Base-by-base conservation (phyloP, 768 basidiomycete species). In the Pulveroboletus sp. region DNA sequence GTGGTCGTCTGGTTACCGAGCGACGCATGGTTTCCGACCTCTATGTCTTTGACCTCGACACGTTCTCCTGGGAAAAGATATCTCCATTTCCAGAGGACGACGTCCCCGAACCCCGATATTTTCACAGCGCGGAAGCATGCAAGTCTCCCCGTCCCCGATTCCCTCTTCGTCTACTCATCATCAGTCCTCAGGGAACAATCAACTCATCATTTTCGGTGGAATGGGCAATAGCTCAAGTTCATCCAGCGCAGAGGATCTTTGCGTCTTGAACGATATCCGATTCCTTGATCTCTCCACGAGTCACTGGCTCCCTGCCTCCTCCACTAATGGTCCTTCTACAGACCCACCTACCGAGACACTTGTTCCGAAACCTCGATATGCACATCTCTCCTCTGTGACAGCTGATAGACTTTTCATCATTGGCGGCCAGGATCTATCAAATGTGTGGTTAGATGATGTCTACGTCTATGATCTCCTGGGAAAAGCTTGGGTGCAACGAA, bases 341-440 rank as follows among this genome's bases (percentile, higher is more conserved):
- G 71, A 60, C 33, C 61, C 65, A 34, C 65, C 72, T 32, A 60
- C 78, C 14, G 78, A 80, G 8, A 64, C 75, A 1, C 73, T 84
- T 6, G 59, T 80, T 11, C 95, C 95, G 2, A 84, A 85, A 34
- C 84, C 93, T 20, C 85, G 97, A 54, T 98, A 98, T 63, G 95
- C 95, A 11, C 95, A 99, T 65, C 77, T 98, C 11, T 94, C 92
- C 13, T 85, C 91, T 2, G 79, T 97, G 36, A 87, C 90, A 11
- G 78, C 86, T 16, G 85, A 89, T 68, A 78, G 85, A 32, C 77
- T 99, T 29, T 87, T 94, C 65, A 79, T 99, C 59, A 91, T 97
- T 42, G 95, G 97, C 6, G 95, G 95, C 1, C 95, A 99, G 64
- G 93, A 98, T 65, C 80, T 97, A 52, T 82, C 81, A 57, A 95